Percentiles rank a stretch among this genome's conserved stretches.
These are phyloP conservation scores for Sphaerulina vaccinii DNA, from an alignment of 2,329 filamentous ascomycete genomes.

Conservation along the genomic window DNA sequence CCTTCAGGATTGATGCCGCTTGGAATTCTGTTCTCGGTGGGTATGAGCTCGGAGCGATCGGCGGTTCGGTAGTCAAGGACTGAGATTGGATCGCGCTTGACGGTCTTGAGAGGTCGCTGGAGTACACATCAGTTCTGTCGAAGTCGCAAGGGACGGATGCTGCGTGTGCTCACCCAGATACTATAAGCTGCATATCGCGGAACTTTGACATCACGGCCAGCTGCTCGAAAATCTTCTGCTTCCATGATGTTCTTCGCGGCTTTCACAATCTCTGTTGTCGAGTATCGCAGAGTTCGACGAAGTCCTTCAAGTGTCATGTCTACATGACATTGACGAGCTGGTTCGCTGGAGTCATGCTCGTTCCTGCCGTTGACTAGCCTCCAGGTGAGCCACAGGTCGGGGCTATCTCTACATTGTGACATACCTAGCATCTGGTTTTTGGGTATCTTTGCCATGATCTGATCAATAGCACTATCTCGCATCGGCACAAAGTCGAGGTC, in stretches of 20 bases:
- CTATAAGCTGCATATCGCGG: constrained; percentile 22
- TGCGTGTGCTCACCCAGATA: constrained; percentile 17
- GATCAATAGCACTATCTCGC: constrained; percentile 15
- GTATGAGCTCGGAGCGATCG: constrained; percentile 16
- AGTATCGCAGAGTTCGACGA: constrained; percentile 7
- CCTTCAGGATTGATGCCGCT: constrained; percentile 16
- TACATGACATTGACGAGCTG: constrained; percentile 22
- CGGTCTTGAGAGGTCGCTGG: constrained; percentile 21
- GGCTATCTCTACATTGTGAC: neutral
- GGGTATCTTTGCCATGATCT: constrained; percentile 12
- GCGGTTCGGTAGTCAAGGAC: constrained; percentile 21
- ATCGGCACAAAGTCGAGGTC: constrained; percentile 12
- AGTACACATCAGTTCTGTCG: neutral
- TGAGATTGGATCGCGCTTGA: constrained; percentile 25
- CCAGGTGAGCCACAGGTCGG: neutral
- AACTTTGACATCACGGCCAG: constrained; percentile 18
- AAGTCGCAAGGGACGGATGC: neutral
- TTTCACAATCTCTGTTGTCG: constrained; percentile 16
- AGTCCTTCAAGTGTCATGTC: constrained; percentile 19
- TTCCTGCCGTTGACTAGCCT: constrained; percentile 18
- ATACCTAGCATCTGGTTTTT: constrained; percentile 18
- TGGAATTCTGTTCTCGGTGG: constrained; percentile 21
- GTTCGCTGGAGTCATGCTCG: constrained; percentile 9
- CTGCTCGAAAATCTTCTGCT: constrained; percentile 17
- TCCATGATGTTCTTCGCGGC: constrained; percentile 13